Conservation (phyloP, 2,329 filamentous ascomycete species). For the Alternaria viburni region DNA sequence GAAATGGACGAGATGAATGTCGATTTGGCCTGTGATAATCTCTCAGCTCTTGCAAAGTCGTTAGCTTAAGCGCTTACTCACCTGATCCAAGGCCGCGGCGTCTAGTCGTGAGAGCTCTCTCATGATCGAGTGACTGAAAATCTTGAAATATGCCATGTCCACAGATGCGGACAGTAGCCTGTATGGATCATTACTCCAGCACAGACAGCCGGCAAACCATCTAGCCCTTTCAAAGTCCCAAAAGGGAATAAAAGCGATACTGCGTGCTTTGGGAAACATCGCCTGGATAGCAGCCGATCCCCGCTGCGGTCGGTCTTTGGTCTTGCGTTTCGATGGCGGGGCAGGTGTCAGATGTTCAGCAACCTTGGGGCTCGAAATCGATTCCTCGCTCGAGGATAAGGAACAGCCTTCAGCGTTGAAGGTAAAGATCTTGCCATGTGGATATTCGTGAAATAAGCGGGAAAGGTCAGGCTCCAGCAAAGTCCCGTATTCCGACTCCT, state of each 20-base stretch:
- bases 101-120: conserved; percentile 62
- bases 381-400: conserved; percentile 30
- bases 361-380: conserved; percentile 2
- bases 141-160: conserved; percentile 44
- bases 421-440: conserved; percentile 37
- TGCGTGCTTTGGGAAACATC: conserved; percentile 52
- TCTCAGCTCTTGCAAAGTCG: not conserved
- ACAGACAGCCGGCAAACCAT: conserved; percentile 47
- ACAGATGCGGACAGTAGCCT: conserved; percentile 36
- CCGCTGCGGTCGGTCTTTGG: conserved; percentile 34
- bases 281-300: conserved; percentile 56
- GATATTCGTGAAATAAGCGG: conserved; percentile 30
- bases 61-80: not conserved
- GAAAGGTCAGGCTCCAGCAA: conserved; percentile 30
- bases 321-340: conserved; percentile 4
- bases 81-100: conserved; percentile 51
- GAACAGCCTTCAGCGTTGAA: conserved; percentile 20
- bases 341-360: not conserved
- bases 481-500: conserved; percentile 4
- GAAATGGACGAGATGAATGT: conserved; percentile 61
- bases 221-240: conserved; percentile 48
- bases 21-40: conserved; percentile 49
- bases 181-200: conserved; percentile 41
- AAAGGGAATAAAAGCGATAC: conserved; percentile 48
- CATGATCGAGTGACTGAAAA: conserved; percentile 59